phyloP scores from a whole-genome alignment of 805 yeast genomes.

The Dipodascus albidus region DNA sequence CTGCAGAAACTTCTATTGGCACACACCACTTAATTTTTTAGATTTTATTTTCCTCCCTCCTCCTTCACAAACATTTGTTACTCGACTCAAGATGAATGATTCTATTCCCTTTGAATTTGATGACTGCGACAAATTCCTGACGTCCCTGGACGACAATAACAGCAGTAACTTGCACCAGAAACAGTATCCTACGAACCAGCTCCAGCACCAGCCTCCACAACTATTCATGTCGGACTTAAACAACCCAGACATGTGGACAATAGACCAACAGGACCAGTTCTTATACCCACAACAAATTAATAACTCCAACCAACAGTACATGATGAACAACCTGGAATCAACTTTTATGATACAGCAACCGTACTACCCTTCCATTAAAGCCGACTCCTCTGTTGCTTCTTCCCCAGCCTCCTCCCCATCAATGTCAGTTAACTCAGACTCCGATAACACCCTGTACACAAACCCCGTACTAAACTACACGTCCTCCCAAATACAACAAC shows the following conservation, averaged over 20 bases:
- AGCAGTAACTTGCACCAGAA: not conserved
- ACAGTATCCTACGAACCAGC: constrained; percentile 1
- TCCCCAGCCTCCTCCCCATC: not conserved
- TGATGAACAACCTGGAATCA: not conserved
- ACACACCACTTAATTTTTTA: no score
- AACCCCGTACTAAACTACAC: not conserved
- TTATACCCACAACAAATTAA: not conserved
- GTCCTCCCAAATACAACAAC: constrained; percentile 1
- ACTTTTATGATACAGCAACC: not conserved
- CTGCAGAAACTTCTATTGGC: no score
- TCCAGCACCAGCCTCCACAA: not conserved
- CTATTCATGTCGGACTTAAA: not conserved
- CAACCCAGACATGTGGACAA: not conserved
- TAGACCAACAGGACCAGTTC: not conserved
- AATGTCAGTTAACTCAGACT: constrained; percentile 1
- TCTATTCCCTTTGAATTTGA: constrained; percentile 12
- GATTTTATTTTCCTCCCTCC: not conserved
- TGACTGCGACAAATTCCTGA: constrained; percentile 15
- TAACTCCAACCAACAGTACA: not conserved
- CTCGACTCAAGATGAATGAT: not conserved
- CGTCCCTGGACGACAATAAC: constrained; percentile 8
- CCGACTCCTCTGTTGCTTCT: not conserved
- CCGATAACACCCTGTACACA: not conserved
- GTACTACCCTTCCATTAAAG: no score
- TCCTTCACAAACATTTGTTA: not conserved